Evolutionary conservation across 495 filamentous ascomycete genomes (phyloP), one percentile per base, ranked within the genome.

Genomic region (Saxophila tyrrhenica): DNA sequence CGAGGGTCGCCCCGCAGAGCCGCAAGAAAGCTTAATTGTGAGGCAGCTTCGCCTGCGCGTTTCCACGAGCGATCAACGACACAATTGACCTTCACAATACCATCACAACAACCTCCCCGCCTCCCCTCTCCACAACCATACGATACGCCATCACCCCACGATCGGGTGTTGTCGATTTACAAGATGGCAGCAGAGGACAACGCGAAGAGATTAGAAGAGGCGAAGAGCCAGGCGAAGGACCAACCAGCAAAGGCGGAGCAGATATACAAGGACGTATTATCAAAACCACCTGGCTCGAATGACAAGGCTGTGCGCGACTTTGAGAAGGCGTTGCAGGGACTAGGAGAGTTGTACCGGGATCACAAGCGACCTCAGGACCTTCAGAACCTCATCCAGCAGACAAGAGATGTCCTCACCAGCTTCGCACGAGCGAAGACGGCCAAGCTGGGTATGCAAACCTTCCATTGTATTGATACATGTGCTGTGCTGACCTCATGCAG

Each of bases 341-440:
- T 99, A 68, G 92, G 92, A 56, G 84, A 94, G 79, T 73, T 95
- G 57, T 92, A 95, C 67, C 83, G 89, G 56, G 89, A 96, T 74
- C 80, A 85, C 65, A 89, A 87, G 80, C 81, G 66, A 56, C 68
- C 60, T 61, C 70, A 90, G 62, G 89, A 92, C 67, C 85, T 99
- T 48, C 87, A 92, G 48, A 85, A 89, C 58, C 79, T 99, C 62
- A 85, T 99, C 59, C 89, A 83, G 60, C 84, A 85, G 64, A 95
- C 90, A 67, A 81, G 91, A 61, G 85, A 87, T 61, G 84, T 88
- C 22, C 80, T 99, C 56, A 94, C 90, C 48, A 89, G 86, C 58
- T 97, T 97, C 67, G 91, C 92, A 55, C 95, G 96, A 74, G 94
- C 92, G 58, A 99, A 99, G 81, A 97, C 92, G 20, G 87, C 92